Conservation (phyloP, 257 asterid species). For the Jacaranda mimosifolia region DNA sequence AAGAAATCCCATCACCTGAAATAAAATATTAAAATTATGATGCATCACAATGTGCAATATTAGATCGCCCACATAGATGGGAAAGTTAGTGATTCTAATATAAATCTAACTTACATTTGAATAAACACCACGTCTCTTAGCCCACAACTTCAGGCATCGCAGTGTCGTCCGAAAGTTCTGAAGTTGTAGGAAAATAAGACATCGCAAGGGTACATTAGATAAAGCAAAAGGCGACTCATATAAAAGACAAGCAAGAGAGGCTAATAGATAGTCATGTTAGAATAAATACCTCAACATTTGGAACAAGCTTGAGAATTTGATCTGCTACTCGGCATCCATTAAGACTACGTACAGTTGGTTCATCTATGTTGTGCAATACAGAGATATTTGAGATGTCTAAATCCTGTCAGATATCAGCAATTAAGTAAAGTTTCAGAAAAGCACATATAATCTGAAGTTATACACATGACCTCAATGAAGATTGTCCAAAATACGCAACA, state of each 20-base stretch:
- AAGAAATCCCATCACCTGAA: conserved; percentile 95
- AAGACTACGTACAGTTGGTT: conserved; percentile 90
- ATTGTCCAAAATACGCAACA: not conserved
- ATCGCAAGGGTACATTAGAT: not conserved
- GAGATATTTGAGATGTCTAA: conserved; percentile 84
- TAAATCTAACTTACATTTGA: conserved; percentile 72
- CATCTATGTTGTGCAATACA: conserved; percentile 81
- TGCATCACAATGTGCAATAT: not conserved
- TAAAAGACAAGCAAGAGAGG: not conserved
- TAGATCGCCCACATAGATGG: conserved; percentile 8
- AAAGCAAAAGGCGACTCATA: not conserved
- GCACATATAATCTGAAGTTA: not conserved
- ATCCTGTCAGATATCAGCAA: conserved; percentile 59
- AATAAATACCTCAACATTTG: conserved; percentile 73
- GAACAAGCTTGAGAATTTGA: conserved; percentile 92
- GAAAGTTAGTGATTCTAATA: not conserved
- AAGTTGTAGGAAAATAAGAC: conserved; percentile 18
- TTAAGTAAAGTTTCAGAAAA: conserved; percentile 4
- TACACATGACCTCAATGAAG: not conserved
- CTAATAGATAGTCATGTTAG: not conserved
- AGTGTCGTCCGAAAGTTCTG: conserved; percentile 85
- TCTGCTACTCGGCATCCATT: conserved; percentile 98
- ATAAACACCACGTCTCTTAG: conserved; percentile 92
- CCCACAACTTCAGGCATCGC: conserved; percentile 91
- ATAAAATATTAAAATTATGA: conserved; percentile 8